Percentiles rank a stretch among this genome's conserved stretches.
Conservation (phyloP, 2,329 filamentous ascomycete species). For the Penicillium sp. region DNA sequence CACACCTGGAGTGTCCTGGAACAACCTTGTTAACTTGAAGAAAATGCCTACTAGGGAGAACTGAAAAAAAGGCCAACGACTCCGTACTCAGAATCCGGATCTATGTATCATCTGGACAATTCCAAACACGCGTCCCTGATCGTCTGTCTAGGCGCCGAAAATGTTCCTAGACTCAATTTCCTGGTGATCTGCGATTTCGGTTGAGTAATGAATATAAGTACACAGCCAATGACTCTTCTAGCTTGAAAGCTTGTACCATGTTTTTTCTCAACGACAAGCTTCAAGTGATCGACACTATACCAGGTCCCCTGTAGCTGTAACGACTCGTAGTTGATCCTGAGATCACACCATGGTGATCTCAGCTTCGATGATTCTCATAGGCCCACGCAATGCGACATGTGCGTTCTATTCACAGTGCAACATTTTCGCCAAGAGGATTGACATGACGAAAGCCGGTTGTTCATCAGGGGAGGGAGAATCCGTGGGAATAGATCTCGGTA, state of each 20-base stretch:
- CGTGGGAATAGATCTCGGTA: background rate
- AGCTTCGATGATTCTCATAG: background rate
- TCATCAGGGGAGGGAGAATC: background rate
- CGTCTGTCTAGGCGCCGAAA: background rate
- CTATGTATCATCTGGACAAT: background rate
- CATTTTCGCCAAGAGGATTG: slow-evolving; percentile 6
- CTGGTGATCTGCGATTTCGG: slow-evolving; percentile 4
- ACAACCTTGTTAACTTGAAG: too few relatives aligned
- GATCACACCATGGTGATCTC: slow-evolving; percentile 4
- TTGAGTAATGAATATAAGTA: slow-evolving; percentile 1
- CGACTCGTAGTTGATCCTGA: background rate
- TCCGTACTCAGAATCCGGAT: background rate
- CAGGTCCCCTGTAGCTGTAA: background rate
- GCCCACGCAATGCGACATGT: background rate
- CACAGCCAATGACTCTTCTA: background rate
- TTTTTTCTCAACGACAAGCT: background rate
- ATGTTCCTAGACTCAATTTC: background rate
- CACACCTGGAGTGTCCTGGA: too few relatives aligned
- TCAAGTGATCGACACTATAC: background rate
- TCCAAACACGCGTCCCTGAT: background rate
- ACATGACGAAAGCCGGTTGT: slow-evolving; percentile 6
- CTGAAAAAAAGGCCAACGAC: too few relatives aligned
- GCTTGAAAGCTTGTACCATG: background rate
- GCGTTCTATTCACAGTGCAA: background rate
- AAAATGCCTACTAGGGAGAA: too few relatives aligned